Evolutionary conservation across 2,329 filamentous ascomycete species (phyloP).

Genomic region (Zasmidium citrigriseum): DNA sequence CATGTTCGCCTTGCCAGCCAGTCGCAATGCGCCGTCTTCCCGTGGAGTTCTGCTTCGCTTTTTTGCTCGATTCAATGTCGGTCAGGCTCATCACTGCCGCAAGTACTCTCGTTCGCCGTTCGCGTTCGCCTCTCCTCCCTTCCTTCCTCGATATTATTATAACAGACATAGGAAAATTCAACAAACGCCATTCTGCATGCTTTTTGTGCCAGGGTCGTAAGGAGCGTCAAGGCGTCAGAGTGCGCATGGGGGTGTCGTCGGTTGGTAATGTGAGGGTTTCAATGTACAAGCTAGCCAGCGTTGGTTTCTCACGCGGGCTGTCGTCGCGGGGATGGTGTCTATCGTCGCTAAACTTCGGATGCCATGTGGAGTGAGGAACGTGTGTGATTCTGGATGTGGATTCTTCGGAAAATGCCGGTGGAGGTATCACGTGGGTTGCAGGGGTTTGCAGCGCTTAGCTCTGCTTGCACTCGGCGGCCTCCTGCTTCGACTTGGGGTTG

Average conservation of each 20-base stretch:
- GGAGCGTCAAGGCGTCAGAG: not conserved
- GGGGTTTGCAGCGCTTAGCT: conserved; percentile 55
- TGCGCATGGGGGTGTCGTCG: not conserved
- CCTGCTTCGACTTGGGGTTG: conserved; percentile 86
- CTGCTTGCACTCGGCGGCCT: conserved; percentile 94
- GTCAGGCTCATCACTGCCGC: not conserved
- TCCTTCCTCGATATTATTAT: not conserved
- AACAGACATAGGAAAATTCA: not conserved
- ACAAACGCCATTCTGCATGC: not conserved
- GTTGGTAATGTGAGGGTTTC: not conserved
- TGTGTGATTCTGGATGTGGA: not conserved
- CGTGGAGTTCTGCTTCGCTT: not conserved
- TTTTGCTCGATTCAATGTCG: not conserved
- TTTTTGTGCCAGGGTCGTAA: not conserved
- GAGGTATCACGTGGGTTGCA: not conserved
- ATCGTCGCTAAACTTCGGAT: conserved; percentile 1
- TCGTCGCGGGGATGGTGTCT: conserved; percentile 4
- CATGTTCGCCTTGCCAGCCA: not conserved
- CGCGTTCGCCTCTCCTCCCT: not conserved
- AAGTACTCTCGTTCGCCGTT: not conserved
- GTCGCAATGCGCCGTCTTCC: not conserved
- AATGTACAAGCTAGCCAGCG: conserved; percentile 7
- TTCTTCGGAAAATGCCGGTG: not conserved
- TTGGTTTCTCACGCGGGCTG: not conserved
- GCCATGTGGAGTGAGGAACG: not conserved